Evolutionary conservation across 2,329 filamentous ascomycete genomes (phyloP).

Genomic region (Sporothrix euskadiensis): DNA sequence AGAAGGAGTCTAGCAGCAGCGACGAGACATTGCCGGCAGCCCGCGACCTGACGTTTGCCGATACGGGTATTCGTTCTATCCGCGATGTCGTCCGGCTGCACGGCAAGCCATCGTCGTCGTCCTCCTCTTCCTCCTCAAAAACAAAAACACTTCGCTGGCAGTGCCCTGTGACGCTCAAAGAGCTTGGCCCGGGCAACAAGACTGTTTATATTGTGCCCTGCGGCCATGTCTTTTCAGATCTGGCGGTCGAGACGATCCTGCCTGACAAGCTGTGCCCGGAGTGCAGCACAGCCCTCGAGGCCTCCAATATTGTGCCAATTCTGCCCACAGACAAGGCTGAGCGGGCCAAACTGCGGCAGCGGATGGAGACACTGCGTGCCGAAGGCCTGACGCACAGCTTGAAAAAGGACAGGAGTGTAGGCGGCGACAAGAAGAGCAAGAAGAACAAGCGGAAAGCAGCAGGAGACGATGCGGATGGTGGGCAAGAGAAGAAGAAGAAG

Average conservation of each 20-base stretch:
- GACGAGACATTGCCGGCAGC: slow-evolving; percentile 46
- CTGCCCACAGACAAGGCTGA: slow-evolving; percentile 72
- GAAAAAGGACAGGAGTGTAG: slow-evolving; percentile 65
- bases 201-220: slow-evolving; percentile 91
- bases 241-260: slow-evolving; percentile 75
- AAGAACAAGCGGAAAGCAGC: slow-evolving; percentile 56
- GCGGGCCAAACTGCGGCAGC: slow-evolving; percentile 63
- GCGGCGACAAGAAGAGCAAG: slow-evolving; percentile 70
- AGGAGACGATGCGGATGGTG: slow-evolving; percentile 34
- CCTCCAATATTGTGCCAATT: slow-evolving; percentile 79
- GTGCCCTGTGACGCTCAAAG: slow-evolving; percentile 85
- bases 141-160: slow-evolving; percentile 54
- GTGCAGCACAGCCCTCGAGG: slow-evolving; percentile 73
- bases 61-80: slow-evolving; percentile 70
- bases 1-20: background rate
- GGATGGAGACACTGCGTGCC: slow-evolving; percentile 68
- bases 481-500: slow-evolving; percentile 34
- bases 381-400: slow-evolving; percentile 79
- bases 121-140: background rate
- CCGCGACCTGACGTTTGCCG: slow-evolving; percentile 45
- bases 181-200: slow-evolving; percentile 75
- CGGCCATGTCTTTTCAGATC: slow-evolving; percentile 89
- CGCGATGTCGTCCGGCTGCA: slow-evolving; percentile 86
- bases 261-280: slow-evolving; percentile 62
- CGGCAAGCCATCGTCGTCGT: slow-evolving; percentile 54